Base-by-base conservation (phyloP, 2,329 filamentous ascomycete genomes). In the Aspergillus novoparasiticus region DNA sequence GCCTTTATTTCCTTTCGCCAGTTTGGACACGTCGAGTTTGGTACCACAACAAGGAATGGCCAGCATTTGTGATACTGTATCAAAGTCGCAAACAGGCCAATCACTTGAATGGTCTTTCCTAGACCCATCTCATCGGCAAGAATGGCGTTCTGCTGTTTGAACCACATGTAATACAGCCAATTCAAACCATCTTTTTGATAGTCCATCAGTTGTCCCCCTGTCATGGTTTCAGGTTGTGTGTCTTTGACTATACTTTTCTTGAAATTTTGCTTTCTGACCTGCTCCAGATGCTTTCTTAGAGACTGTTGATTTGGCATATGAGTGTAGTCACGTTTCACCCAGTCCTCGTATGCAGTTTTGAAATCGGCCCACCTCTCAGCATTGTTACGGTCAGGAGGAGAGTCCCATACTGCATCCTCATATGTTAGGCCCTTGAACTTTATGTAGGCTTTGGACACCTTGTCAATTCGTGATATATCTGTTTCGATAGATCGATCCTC, bases 91-190 rank as follows among this genome's bases (percentile, higher is more conserved):
- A 98, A 85, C 66, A 97, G 86, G 3, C 89, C 87, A 64, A 98
- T 91, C 58, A 97, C 89, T 75, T 99, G 95, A 36, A 99, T 92
- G 0, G 95, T 99, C 81, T 99, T 99, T 36, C 95, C 95, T 2
- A 99, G 86, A 46, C 95, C 95, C 95, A 99, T 99, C 75, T 99
- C 95, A 73, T 99, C 95, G 0, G 95, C 95, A 8, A 98, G 85
- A 63, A 98, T 94, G 32, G 93, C 91, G 72, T 95, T 98, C 73
- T 91, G 89, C 69, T 89, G 85, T 57, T 86, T 84, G 71, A 93
- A 91, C 83, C 92, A 98, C 73, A 95, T 95, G 75, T 91, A 94
- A 63, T 97, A 89, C 2, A 99, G 86, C 94, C 95, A 99, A 72
- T 98, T 97, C 58, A 97, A 82, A 23, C 95, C 95, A 63, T 97